A percentile compares a stretch with the other conserved stretches of the same genome.
phyloP scores from a whole-genome alignment of 2,329 filamentous ascomycete genomes.

The Colletotrichum spaethianum region DNA sequence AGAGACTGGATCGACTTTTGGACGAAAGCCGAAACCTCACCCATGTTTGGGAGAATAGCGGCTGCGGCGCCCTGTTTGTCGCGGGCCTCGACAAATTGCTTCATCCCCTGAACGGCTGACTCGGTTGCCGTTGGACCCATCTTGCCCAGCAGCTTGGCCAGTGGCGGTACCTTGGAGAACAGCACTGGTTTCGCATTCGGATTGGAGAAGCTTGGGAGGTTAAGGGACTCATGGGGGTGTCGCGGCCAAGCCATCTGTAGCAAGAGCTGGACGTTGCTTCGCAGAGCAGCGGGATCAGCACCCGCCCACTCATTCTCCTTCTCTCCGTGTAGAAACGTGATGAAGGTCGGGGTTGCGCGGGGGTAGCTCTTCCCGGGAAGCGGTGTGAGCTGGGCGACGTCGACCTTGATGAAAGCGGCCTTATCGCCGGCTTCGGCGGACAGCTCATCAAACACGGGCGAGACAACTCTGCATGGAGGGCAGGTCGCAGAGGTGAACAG shows the following conservation, averaged over 20 bases:
- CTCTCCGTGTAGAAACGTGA: constrained; percentile 83
- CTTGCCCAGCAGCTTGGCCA: constrained; percentile 86
- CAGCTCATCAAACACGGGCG: constrained; percentile 85
- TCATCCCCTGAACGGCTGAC: constrained; percentile 73
- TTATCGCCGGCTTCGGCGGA: constrained; percentile 80
- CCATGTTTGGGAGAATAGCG: constrained; percentile 79
- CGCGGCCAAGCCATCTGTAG: constrained; percentile 81
- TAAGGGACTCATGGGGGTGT: constrained; percentile 82
- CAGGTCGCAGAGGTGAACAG: constrained; percentile 96
- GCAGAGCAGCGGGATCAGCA: constrained; percentile 77
- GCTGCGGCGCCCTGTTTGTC: constrained; percentile 72
- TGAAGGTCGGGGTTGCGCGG: constrained; percentile 87
- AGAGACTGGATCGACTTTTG: constrained; percentile 68
- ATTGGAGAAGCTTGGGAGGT: constrained; percentile 78
- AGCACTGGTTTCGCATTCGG: constrained; percentile 76
- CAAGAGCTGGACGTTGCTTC: constrained; percentile 80
- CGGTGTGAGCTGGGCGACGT: constrained; percentile 73
- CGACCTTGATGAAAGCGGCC: constrained; percentile 84
- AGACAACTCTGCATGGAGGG: constrained; percentile 85
- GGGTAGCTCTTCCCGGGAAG: constrained; percentile 70
- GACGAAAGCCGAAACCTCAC: constrained; percentile 74
- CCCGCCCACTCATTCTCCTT: constrained; percentile 87
- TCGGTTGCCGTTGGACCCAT: constrained; percentile 76
- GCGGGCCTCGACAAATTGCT: constrained; percentile 78
- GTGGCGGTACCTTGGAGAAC: constrained; percentile 84